Evolutionary conservation across 2,329 filamentous ascomycete species (phyloP).

Genomic region (Alternaria gaisen): DNA sequence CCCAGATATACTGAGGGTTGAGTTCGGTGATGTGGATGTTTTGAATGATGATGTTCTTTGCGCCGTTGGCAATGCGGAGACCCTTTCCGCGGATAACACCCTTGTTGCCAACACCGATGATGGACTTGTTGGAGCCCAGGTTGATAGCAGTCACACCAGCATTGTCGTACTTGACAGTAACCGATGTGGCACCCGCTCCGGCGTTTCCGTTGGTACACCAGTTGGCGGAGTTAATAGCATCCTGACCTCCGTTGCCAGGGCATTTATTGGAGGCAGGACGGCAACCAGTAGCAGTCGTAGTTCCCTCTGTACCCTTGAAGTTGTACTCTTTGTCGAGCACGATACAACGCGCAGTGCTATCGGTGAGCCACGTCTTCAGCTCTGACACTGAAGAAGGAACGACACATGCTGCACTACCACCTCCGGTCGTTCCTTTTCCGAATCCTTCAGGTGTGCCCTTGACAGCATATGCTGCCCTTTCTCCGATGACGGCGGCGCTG

Average conservation of each 20-base stretch:
- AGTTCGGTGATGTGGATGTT: slow-evolving; percentile 52
- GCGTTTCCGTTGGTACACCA: slow-evolving; percentile 27
- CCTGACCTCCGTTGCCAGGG: slow-evolving; percentile 63
- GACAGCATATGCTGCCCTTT: slow-evolving; percentile 4
- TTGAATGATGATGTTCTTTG: slow-evolving; percentile 50
- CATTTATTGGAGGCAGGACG: slow-evolving; percentile 53
- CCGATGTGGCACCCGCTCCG: slow-evolving; percentile 14
- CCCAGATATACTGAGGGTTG: slow-evolving; percentile 52
- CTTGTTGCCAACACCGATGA: slow-evolving; percentile 51
- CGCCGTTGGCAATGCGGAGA: slow-evolving; percentile 20
- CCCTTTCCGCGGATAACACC: slow-evolving; percentile 46
- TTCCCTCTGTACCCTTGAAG: slow-evolving; percentile 36
- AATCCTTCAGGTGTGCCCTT: slow-evolving; percentile 15
- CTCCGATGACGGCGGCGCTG: slow-evolving; percentile 8
- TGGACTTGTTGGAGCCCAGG: slow-evolving; percentile 52
- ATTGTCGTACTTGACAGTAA: slow-evolving; percentile 42
- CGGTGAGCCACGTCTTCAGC: slow-evolving; percentile 37
- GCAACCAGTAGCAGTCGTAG: slow-evolving; percentile 26
- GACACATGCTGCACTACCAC: slow-evolving; percentile 22
- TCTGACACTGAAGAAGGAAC: slow-evolving; percentile 18
- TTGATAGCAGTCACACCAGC: slow-evolving; percentile 36
- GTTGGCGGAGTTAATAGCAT: slow-evolving; percentile 62
- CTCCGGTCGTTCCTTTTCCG: slow-evolving; percentile 20
- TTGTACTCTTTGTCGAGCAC: slow-evolving; percentile 43
- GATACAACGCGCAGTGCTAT: slow-evolving; percentile 47